Evolutionary conservation across 192 early-diverging fungal species (phyloP).

Genomic region (Diversispora epigaea): DNA sequence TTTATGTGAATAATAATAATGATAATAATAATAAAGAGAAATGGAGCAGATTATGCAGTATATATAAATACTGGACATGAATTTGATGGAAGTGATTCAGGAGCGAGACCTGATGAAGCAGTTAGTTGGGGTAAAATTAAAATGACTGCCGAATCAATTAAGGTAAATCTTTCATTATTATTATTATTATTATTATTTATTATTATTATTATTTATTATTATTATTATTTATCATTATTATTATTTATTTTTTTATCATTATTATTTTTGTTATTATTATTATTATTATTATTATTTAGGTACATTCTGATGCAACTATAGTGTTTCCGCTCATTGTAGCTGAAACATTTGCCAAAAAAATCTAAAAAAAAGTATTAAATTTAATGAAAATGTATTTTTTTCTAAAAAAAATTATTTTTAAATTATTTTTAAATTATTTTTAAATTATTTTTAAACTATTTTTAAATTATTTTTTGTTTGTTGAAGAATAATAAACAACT

Average conservation of each 20-base stretch:
- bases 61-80: slow-evolving; percentile 98
- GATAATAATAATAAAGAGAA: slow-evolving; percentile 53
- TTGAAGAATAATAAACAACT: no score
- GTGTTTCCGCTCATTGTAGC: slow-evolving; percentile 94
- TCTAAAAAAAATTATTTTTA: no score
- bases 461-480: no score
- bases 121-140: slow-evolving; percentile 98
- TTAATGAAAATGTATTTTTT: no score
- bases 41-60: slow-evolving; percentile 95
- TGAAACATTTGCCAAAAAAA: slow-evolving; percentile 85
- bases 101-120: slow-evolving; percentile 96
- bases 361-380: no score
- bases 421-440: no score
- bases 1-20: no score
- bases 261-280: not conserved
- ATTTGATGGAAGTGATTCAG: slow-evolving; percentile 97
- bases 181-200: not conserved
- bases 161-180: slow-evolving; percentile 51
- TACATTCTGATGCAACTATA: slow-evolving; percentile 89
- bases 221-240: not conserved
- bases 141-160: slow-evolving; percentile 77
- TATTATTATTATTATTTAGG: slow-evolving; percentile 62
- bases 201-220: not conserved
- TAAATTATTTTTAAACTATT: no score
- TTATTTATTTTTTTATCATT: not conserved